These are phyloP conservation scores for Tremella yokohamensis DNA, from an alignment of 768 basidiomycete species.

Conservation along the genomic window DNA sequence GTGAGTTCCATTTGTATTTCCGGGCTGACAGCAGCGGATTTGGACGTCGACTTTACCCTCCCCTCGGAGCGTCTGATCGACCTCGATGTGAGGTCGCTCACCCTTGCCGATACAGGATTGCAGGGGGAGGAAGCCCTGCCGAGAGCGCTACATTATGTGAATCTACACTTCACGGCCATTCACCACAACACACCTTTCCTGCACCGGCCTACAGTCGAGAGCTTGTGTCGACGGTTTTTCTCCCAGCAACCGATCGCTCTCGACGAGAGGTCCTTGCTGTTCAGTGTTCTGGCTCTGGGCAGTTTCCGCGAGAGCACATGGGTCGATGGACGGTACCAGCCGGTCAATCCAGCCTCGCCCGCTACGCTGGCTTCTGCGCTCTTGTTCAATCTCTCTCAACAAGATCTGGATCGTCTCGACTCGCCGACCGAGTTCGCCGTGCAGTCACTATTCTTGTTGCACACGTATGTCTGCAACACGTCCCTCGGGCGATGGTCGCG, in stretches of 20 bases:
- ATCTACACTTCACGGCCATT: conserved; percentile 21
- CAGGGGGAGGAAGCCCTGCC: conserved; percentile 1
- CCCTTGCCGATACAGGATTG: conserved; percentile 18
- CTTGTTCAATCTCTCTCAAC: conserved; percentile 22
- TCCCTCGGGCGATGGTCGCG: conserved; percentile 22
- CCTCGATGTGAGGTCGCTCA: conserved; percentile 8
- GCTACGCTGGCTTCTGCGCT: background rate
- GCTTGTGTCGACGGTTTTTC: conserved; percentile 9
- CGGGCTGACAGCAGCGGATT: background rate
- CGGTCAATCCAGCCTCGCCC: background rate
- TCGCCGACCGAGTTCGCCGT: conserved; percentile 20
- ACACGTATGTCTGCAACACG: conserved; percentile 27
- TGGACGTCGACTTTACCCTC: conserved; percentile 8
- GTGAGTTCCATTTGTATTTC: conserved; percentile 2
- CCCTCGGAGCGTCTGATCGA: conserved; percentile 17
- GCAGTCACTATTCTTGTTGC: conserved; percentile 22
- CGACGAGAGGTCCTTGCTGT: conserved; percentile 19
- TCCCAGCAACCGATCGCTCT: background rate
- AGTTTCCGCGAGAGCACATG: conserved; percentile 19
- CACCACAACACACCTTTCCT: conserved; percentile 30
- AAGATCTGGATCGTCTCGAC: conserved; percentile 18
- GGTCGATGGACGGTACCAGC: conserved; percentile 5
- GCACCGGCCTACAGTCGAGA: conserved; percentile 11
- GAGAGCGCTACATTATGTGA: conserved; percentile 18
- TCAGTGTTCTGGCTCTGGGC: conserved; percentile 18